Percentiles rank a stretch among this genome's conserved stretches.
Conservation (phyloP, 108 stramenopile species). For the Chaetoceros muelleri region DNA sequence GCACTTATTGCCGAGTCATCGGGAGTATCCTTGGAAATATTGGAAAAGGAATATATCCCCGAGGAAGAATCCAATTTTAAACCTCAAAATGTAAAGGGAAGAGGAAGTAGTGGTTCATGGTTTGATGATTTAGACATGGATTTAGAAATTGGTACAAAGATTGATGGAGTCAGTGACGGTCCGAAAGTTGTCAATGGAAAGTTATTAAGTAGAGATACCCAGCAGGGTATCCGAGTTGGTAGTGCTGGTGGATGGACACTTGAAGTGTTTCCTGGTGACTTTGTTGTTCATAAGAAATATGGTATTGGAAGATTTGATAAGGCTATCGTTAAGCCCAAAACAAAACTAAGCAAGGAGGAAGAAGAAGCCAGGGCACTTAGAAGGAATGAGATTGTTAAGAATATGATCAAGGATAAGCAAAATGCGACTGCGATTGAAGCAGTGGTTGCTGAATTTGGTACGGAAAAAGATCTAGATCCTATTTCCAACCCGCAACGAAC, state of each 20-base stretch:
- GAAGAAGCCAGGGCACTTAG: conserved; percentile 30
- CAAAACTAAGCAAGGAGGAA: conserved; percentile 50
- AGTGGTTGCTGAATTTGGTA: conserved; percentile 49
- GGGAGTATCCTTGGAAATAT: conserved; percentile 42
- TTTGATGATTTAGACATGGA: conserved; percentile 53
- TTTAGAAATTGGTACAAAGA: conserved; percentile 23
- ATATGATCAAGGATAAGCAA: conserved; percentile 24
- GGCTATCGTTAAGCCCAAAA: conserved; percentile 21
- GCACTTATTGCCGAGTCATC: conserved; percentile 30
- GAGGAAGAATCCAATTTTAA: conserved; percentile 28
- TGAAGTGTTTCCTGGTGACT: conserved; percentile 79
- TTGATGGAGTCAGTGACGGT: conserved; percentile 6
- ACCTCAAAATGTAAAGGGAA: conserved; percentile 13
- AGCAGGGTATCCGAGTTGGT: conserved; percentile 64
- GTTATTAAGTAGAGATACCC: conserved; percentile 25
- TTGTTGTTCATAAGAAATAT: conserved; percentile 59
- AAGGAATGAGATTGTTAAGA: conserved; percentile 44
- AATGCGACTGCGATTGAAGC: conserved; percentile 38
- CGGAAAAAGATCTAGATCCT: conserved; percentile 55
- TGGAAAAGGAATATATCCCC: conserved; percentile 22
- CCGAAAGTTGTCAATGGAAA: conserved; percentile 32
- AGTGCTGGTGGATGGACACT: conserved; percentile 70
- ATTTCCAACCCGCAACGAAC: conserved; percentile 64
- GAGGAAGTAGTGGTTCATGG: conserved; percentile 24
- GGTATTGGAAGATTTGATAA: conserved; percentile 30